Evolutionary conservation across 2,329 filamentous ascomycete species (phyloP).

Genomic region (Neopestalotiopsis sp.): DNA sequence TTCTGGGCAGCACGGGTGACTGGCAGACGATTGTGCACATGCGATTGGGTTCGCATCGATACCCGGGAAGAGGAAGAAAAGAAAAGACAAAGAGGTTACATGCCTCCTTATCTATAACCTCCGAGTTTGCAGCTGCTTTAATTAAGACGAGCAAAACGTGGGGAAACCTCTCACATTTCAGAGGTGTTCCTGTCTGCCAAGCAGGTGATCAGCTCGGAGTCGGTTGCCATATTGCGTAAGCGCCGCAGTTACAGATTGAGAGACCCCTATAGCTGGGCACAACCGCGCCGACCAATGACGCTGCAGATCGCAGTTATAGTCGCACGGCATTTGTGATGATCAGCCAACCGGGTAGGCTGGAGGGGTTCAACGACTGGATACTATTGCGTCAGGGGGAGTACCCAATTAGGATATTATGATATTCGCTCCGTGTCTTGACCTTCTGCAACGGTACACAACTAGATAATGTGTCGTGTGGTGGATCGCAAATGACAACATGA

Average conservation of each 20-base stretch:
- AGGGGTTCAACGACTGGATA: neutral
- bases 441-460: slow-evolving; percentile 1
- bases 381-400: neutral
- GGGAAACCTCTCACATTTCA: neutral
- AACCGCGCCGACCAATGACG: neutral
- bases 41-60: neutral
- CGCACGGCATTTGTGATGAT: neutral
- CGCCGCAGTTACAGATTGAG: neutral
- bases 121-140: neutral
- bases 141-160: neutral
- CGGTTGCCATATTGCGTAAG: neutral
- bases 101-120: neutral
- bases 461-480: neutral
- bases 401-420: neutral
- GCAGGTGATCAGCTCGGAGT: neutral
- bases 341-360: neutral
- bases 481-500: neutral
- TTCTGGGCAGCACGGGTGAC: too few relatives aligned
- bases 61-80: neutral
- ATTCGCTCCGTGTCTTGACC: neutral
- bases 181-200: neutral
- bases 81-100: neutral
- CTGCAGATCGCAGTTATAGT: neutral
- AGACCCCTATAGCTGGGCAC: neutral
- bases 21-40: neutral